Conservation (phyloP, 1,284 basidiomycete species). For the Ustilago bromivora region DNA sequence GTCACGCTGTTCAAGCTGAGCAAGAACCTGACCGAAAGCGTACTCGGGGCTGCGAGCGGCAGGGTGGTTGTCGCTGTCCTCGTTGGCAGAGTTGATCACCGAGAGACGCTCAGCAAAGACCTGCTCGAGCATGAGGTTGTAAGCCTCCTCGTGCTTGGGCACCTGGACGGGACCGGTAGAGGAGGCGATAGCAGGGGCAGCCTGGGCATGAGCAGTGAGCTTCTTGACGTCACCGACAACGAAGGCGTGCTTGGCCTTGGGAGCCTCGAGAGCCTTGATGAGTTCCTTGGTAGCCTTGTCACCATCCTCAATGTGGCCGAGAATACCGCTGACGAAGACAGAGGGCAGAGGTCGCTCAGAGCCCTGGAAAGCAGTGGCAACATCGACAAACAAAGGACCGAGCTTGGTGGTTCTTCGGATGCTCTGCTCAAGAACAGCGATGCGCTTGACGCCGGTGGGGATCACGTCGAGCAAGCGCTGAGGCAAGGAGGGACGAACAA, state of each 20-base stretch:
- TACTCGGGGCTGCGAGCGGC: constrained; percentile 88
- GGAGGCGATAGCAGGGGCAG: constrained; percentile 37
- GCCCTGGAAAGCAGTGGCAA: constrained; percentile 80
- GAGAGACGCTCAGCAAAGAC: constrained; percentile 86
- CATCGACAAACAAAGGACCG: constrained; percentile 87
- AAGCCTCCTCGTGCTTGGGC: constrained; percentile 89
- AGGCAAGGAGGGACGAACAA: constrained; percentile 81
- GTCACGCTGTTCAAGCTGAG: constrained; percentile 74
- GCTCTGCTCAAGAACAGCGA: constrained; percentile 88
- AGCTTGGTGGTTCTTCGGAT: constrained; percentile 83
- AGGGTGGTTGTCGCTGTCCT: constrained; percentile 58
- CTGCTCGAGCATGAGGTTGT: constrained; percentile 87
- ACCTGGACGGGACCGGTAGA: constrained; percentile 67
- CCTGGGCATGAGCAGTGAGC: constrained; percentile 65
- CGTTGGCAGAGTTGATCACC: constrained; percentile 76
- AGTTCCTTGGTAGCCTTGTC: constrained; percentile 54
- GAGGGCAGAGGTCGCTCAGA: constrained; percentile 68
- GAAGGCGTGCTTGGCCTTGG: constrained; percentile 59
- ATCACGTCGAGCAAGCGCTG: constrained; percentile 77
- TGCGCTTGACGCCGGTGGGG: constrained; percentile 76
- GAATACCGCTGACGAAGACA: constrained; percentile 55
- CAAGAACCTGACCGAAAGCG: constrained; percentile 89
- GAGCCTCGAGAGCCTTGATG: constrained; percentile 47
- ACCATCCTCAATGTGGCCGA: constrained; percentile 56
- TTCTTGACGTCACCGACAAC: constrained; percentile 70